Base-by-base conservation (phyloP, 2,329 filamentous ascomycete species). In the Xylariomycetidae sp. region DNA sequence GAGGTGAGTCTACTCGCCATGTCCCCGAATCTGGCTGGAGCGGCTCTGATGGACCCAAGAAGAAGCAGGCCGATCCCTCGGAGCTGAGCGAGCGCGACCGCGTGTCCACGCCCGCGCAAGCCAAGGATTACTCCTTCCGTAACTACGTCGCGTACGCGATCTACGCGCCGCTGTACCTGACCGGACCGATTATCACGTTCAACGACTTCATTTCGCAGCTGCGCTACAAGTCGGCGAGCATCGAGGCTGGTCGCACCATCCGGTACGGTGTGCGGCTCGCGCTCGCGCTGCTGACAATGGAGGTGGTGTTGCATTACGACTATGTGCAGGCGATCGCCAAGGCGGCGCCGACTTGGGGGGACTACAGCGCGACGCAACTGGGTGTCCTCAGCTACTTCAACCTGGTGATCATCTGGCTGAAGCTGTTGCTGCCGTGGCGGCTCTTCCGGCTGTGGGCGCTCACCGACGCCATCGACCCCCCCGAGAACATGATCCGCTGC, bases 401-500 rank as follows among this genome's bases (percentile, higher is more conserved):
- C 60, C 79, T 98, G 10, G 86, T 95, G 63, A 79, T 95, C 55
- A 93, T 98, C 58, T 98, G 93, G 93, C 73, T 98, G 29, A 98
- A 98, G 59, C 78, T 98, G 1, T 78, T 98, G 4, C 77, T 98
- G 6, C 92, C 92, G 1, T 98, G 90, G 89, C 84, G 92, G n/a
- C 82, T 96, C 58, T 96, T 96, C 74, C 85, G 93, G 4, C 77
- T 98, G n/a, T 98, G 92, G 92, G 73, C 86, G 0, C 73, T 98
- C 4, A 56, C 89, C 12, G 92, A 98, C 57, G 86, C 85, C 40
- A 78, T 98, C 47, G 92, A 98, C 54, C 87, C 92, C 0, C 90
- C 92, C 0, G 92, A 98, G 64, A 98, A 98, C 64, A 95, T 98
- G 87, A 76, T 95, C 34, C 85, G 92, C 47, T 98, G 93, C 61